A percentile compares a stretch with the other conserved stretches of the same genome.
phyloP scores from a whole-genome alignment of 805 yeast species.

The Scheffersomyces spartinae region DNA sequence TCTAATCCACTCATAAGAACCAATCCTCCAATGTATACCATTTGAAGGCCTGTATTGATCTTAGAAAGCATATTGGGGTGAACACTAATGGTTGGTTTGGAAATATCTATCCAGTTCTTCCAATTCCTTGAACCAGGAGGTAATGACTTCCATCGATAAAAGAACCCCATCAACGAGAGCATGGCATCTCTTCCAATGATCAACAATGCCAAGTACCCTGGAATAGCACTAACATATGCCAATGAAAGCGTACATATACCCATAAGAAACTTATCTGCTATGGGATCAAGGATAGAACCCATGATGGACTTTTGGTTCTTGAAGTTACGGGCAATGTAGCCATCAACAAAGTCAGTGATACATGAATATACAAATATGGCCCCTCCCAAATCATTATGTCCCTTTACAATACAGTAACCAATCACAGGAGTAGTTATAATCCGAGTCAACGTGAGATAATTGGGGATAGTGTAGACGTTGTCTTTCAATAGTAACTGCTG shows the following conservation, averaged over 20 bases:
- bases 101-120: slow-evolving; percentile 63
- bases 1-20: slow-evolving; percentile 25
- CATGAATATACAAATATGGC: slow-evolving; percentile 76
- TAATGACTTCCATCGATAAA: slow-evolving; percentile 59
- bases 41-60: slow-evolving; percentile 83
- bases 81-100: slow-evolving; percentile 73
- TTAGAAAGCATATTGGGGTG: slow-evolving; percentile 81
- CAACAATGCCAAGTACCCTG: slow-evolving; percentile 46
- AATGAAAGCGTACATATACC: slow-evolving; percentile 71
- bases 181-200: slow-evolving; percentile 79
- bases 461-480: slow-evolving; percentile 75
- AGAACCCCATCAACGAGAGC: slow-evolving; percentile 61
- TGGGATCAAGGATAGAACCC: slow-evolving; percentile 88
- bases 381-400: slow-evolving; percentile 54
- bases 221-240: slow-evolving; percentile 58
- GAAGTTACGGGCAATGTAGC: slow-evolving; percentile 75
- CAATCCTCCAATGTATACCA: slow-evolving; percentile 64
- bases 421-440: slow-evolving; percentile 75
- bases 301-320: slow-evolving; percentile 68
- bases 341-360: slow-evolving; percentile 85
- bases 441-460: slow-evolving; percentile 70
- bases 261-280: slow-evolving; percentile 91
- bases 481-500: too few species aligned
- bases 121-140: slow-evolving; percentile 73
- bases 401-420: slow-evolving; percentile 64